Evolutionary conservation across 176 grass and related monocot species (phyloP).

Genomic region (Bothriochloa decipiens): DNA sequence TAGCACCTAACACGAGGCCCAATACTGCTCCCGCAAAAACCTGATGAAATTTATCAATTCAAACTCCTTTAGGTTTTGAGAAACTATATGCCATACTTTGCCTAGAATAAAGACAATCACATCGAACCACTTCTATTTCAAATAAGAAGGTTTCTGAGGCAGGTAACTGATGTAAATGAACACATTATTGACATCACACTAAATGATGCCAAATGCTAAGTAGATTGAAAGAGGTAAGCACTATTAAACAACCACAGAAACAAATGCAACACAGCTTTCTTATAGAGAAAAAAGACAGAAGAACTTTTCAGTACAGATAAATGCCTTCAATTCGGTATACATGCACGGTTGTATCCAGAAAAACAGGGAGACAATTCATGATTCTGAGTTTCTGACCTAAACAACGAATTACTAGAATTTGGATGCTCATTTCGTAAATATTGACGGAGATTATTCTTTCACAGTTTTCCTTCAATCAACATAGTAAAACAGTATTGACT

Average conservation of each 20-base stretch:
- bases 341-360: not conserved
- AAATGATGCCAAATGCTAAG: not conserved
- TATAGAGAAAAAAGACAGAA: not conserved
- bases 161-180: not conserved
- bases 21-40: constrained; percentile 75
- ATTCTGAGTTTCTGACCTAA: not conserved
- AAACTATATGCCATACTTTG: constrained; percentile 6
- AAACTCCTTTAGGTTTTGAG: constrained; percentile 14
- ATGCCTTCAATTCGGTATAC: not conserved
- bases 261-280: not conserved
- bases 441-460: not conserved
- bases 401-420: constrained; percentile 3
- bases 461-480: constrained; percentile 14
- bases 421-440: not conserved
- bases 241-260: not conserved
- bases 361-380: not conserved
- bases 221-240: not conserved
- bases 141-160: constrained; percentile 19
- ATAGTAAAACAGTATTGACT: not conserved
- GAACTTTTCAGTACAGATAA: not conserved
- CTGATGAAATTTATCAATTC: constrained; percentile 46
- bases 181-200: constrained; percentile 2
- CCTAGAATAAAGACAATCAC: not conserved
- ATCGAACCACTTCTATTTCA: not conserved
- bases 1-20: constrained; percentile 80